Conservation (phyloP, 495 filamentous ascomycete species). For the Xylaria scruposa region DNA sequence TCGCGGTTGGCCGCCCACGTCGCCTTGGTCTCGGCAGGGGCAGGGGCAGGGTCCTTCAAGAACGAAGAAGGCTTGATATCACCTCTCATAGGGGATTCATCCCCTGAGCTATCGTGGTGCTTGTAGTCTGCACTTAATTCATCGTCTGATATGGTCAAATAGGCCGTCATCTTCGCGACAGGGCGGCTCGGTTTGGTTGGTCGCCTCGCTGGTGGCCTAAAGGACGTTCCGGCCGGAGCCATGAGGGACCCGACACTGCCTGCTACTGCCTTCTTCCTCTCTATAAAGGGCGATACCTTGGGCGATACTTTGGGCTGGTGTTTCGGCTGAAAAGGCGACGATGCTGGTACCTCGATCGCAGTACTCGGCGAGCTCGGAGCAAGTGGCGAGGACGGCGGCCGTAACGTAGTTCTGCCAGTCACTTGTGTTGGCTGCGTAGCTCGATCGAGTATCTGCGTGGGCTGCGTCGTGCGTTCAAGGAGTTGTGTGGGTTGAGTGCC, state of each 20-base stretch:
- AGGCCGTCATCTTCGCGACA: constrained; percentile 37
- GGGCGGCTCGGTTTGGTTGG: constrained; percentile 22
- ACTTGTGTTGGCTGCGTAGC: constrained; percentile 78
- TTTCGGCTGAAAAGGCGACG: constrained; percentile 67
- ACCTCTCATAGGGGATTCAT: constrained; percentile 53
- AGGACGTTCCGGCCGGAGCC: constrained; percentile 80
- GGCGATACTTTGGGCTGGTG: constrained; percentile 30
- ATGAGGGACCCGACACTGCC: constrained; percentile 64
- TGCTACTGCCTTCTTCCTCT: constrained; percentile 29
- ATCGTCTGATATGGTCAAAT: constrained; percentile 52
- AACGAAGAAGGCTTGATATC: constrained; percentile 79
- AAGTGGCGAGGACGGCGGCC: constrained; percentile 40
- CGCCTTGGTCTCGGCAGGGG: constrained; percentile 17
- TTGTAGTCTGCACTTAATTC: constrained; percentile 47
- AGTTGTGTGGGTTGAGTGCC: constrained; percentile 45
- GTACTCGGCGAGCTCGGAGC: constrained; percentile 46
- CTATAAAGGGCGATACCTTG: constrained; percentile 26
- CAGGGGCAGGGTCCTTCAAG: constrained; percentile 35
- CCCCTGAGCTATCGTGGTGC: constrained; percentile 52
- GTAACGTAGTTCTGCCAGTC: constrained; percentile 29
- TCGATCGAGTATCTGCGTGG: constrained; percentile 49
- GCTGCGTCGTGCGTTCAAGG: constrained; percentile 38
- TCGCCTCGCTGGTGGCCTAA: constrained; percentile 58
- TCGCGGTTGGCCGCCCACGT: constrained; percentile 21
- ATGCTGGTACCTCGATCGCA: constrained; percentile 80